These are phyloP conservation scores for Dendrobium catenatum DNA, from an alignment of 106 monocot genomes.

Conservation along the genomic window DNA sequence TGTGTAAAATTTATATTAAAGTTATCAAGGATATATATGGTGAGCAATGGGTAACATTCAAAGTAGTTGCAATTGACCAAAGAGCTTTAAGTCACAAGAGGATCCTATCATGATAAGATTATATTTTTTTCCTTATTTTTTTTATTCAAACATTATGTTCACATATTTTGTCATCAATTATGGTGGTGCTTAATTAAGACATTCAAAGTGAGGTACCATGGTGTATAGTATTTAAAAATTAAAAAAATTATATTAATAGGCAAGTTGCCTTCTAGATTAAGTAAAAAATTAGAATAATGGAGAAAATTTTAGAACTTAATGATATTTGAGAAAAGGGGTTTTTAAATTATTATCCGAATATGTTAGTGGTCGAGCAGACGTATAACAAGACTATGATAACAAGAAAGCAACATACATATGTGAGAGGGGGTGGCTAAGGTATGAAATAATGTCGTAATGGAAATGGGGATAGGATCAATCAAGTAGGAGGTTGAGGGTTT, in stretches of 20 bases:
- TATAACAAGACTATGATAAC: too few species aligned
- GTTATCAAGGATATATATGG: neutral
- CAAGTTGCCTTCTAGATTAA: neutral
- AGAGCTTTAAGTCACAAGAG: neutral
- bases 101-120: neutral
- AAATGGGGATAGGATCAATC: too few species aligned
- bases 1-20: neutral
- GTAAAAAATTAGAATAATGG: neutral
- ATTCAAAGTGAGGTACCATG: neutral
- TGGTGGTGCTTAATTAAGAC: neutral
- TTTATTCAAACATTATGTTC: neutral
- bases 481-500: too few species aligned
- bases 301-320: neutral
- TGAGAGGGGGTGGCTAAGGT: too few species aligned
- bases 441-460: too few species aligned
- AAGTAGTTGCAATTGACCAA: neutral
- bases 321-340: neutral
- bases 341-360: too few species aligned
- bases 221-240: neutral
- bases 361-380: too few species aligned
- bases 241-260: neutral
- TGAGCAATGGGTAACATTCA: neutral
- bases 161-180: neutral
- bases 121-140: too few species aligned
- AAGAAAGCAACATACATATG: too few species aligned